Evolutionary conservation across 306 rosid genomes (phyloP), one percentile per base, ranked within the genome.

Genomic region (Cotoneaster glaucophyllus): DNA sequence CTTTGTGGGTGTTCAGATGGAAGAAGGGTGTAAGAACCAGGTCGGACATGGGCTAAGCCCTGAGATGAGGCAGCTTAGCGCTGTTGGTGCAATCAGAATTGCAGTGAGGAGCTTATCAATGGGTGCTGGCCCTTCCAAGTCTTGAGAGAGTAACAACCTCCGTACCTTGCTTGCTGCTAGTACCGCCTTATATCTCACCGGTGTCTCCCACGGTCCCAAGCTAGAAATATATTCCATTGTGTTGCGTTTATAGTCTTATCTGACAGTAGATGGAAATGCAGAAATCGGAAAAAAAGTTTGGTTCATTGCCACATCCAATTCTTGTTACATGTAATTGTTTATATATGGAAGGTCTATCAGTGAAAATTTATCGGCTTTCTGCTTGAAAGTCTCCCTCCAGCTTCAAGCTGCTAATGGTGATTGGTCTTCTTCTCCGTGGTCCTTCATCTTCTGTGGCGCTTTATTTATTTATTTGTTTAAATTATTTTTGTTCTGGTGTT

Each of bases 31-130:
- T 69, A 77, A 81, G 67, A 85, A 67, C 69, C 82, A 84, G 61
- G 90, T 79, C 15, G 82, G 73, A 34, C 91, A 57, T 45, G 87
- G 90, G 62, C 72, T 87, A 74, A 82, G 88, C 84, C 93, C 93
- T 34, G 93, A 85, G 80, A 90, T 11, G 93, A 89, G 88, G 77
- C 97, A 90, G 74, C 96, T 83, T 31, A 87, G 98, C 31, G 85
- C 90, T 10, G 92, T 95, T 62, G 97, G 97, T n/a, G 90, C 87
- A 17, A 89, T 95, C 66, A 90, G 80, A 85, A 85, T 90, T 81
- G 97, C 92, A 7, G 93, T 95, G 81, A 87, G 98, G 92, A 81
- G 96, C 86, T 87, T 71, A 82, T 86, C 93, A 44, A 85, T 92
- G 87, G 83, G 65, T 52, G 87, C 87, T 5, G 97, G 97, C 63